These are phyloP conservation scores for Teratosphaeria viscida DNA, from an alignment of 2,329 filamentous ascomycete genomes.

Conservation along the genomic window DNA sequence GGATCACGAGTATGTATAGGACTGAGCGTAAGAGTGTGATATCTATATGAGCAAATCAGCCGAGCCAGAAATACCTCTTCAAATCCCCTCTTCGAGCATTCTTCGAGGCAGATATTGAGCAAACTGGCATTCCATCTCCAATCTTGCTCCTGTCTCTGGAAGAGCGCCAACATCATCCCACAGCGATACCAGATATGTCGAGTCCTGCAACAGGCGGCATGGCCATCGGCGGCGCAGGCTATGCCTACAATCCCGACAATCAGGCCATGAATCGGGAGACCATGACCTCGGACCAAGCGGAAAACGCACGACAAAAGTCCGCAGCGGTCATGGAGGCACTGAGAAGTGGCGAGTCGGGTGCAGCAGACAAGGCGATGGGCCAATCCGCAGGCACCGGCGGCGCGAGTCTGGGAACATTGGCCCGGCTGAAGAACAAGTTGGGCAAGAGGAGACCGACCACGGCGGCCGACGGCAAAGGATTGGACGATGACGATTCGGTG, in stretches of 20 bases:
- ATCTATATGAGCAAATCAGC: too few relatives aligned
- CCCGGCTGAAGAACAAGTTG: background rate
- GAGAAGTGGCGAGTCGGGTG: slow-evolving; percentile 16
- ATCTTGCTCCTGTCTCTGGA: background rate
- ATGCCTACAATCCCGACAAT: slow-evolving; percentile 13
- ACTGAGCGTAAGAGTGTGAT: too few relatives aligned
- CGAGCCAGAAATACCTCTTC: too few relatives aligned
- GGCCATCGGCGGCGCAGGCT: slow-evolving; percentile 1
- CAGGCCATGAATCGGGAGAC: slow-evolving; percentile 11
- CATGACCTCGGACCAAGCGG: slow-evolving; percentile 17
- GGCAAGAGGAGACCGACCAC: background rate
- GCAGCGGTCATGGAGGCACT: slow-evolving; percentile 18
- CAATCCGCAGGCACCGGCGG: background rate
- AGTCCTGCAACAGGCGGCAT: background rate
- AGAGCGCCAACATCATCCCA: background rate
- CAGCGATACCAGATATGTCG: too few relatives aligned
- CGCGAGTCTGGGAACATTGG: background rate
- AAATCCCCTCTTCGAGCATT: background rate
- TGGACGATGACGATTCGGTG: background rate
- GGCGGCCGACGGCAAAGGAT: background rate
- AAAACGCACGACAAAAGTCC: slow-evolving; percentile 12
- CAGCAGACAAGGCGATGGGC: slow-evolving; percentile 16
- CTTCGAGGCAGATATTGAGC: background rate
- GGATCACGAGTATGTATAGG: background rate
- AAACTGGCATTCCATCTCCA: background rate